Conservation (phyloP, 2,329 filamentous ascomycete species). For the Pseudogymnoascus sp. region DNA sequence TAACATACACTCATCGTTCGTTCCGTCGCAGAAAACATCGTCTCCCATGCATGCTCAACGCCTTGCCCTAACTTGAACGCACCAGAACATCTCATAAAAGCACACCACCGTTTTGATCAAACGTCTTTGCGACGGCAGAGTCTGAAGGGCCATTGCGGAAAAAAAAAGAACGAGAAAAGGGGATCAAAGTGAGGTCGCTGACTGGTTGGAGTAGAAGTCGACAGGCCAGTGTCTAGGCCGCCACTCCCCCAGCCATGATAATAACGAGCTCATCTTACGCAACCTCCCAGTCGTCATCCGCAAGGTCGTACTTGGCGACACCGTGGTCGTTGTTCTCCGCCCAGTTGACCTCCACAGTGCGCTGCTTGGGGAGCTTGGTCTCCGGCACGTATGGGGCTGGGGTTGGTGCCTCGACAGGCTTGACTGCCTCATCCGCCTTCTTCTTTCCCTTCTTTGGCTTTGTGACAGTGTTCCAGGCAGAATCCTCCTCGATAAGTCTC, state of each 20-base stretch:
- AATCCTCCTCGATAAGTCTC: conserved; percentile 43
- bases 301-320: conserved; percentile 1
- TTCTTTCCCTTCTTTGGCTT: conserved; percentile 36
- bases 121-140: neutral
- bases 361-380: neutral
- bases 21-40: neutral
- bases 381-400: neutral
- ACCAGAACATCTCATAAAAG: conserved; percentile 1
- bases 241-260: neutral
- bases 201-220: neutral
- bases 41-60: conserved; percentile 4
- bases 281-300: conserved; percentile 6
- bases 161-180: neutral
- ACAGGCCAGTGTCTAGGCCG: conserved; percentile 1
- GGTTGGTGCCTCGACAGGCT: conserved; percentile 5
- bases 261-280: conserved; percentile 7
- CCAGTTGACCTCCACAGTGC: neutral
- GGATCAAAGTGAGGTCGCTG: neutral
- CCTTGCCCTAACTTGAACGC: conserved; percentile 3
- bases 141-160: neutral
- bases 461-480: conserved; percentile 50
- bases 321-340: neutral
- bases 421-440: conserved; percentile 13
- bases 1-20: neutral
- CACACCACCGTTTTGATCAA: neutral